These are phyloP conservation scores for Neofusicoccum parvum DNA, from an alignment of 2,329 filamentous ascomycete genomes.

Conservation along the genomic window DNA sequence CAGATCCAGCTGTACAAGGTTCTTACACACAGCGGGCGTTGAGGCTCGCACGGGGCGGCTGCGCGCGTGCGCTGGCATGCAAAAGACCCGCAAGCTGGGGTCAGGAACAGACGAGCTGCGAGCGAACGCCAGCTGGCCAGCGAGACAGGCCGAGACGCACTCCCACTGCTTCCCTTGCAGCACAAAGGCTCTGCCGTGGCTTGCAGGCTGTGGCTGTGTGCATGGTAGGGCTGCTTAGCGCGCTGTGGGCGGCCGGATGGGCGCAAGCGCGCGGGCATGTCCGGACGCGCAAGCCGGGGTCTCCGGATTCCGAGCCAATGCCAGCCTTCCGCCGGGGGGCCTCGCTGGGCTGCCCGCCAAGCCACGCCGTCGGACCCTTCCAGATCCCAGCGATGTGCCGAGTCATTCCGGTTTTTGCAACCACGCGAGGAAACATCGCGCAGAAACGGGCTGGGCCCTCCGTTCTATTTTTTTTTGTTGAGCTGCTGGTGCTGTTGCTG, in stretches of 20 bases:
- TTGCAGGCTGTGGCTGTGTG: constrained; percentile 7
- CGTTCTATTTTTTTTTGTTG: constrained; percentile 14
- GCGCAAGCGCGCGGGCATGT: background rate
- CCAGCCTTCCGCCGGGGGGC: background rate
- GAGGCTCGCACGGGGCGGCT: constrained; percentile 7
- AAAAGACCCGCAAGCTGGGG: background rate
- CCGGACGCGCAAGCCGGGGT: background rate
- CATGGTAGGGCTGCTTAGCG: constrained; percentile 9
- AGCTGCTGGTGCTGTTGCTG: background rate
- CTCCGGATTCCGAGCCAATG: background rate
- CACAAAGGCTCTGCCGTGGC: background rate
- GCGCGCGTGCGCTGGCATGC: constrained; percentile 14
- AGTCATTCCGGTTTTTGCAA: constrained; percentile 14
- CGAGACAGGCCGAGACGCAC: constrained; percentile 6
- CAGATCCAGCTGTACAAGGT: constrained; percentile 16
- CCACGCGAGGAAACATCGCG: constrained; percentile 15
- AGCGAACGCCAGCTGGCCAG: background rate
- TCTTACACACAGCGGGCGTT: constrained; percentile 5
- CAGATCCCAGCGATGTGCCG: constrained; percentile 1
- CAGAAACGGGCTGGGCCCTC: background rate
- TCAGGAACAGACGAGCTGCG: constrained; percentile 7
- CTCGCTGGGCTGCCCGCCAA: constrained; percentile 1
- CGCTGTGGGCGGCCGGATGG: background rate
- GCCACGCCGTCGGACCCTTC: background rate
- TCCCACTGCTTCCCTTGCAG: background rate